Evolutionary conservation across 1,284 basidiomycete species (phyloP).

Genomic region (Ceratobasidium sp.): DNA sequence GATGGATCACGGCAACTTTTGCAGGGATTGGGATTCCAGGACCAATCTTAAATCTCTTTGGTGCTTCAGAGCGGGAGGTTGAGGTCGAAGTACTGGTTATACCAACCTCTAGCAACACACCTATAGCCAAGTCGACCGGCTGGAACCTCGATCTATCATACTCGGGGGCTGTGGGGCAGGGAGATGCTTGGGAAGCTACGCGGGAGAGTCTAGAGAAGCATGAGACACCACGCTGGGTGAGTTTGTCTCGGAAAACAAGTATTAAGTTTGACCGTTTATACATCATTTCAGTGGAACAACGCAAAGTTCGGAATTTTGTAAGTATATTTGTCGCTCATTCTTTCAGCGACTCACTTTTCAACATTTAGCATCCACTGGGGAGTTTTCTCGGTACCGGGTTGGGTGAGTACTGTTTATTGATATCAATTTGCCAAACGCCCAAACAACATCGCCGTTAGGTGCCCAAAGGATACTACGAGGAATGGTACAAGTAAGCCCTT

Average conservation of each 20-base stretch:
- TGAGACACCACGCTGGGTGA: constrained; percentile 68
- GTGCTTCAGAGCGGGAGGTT: not conserved
- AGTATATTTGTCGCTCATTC: constrained; percentile 51
- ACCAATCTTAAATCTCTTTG: not conserved
- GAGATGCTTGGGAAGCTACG: constrained; percentile 54
- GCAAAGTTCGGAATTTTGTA: constrained; percentile 73
- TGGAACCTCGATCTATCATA: constrained; percentile 28
- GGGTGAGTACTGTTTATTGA: constrained; percentile 31
- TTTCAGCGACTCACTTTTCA: not conserved
- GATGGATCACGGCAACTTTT: not conserved
- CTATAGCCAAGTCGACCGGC: constrained; percentile 18
- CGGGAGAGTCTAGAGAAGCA: constrained; percentile 60
- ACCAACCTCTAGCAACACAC: constrained; percentile 4
- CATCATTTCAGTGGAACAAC: constrained; percentile 60
- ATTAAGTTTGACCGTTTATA: constrained; percentile 5
- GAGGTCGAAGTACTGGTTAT: constrained; percentile 18
- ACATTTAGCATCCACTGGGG: constrained; percentile 70
- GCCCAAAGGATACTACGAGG: constrained; percentile 63
- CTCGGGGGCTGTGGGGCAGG: not conserved
- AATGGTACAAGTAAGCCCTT: constrained; percentile 68
- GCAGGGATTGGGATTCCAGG: not conserved
- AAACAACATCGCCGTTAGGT: not conserved
- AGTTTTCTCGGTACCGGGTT: constrained; percentile 63
- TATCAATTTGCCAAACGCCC: not conserved
- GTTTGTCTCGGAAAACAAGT: constrained; percentile 47